A percentile compares a stretch with the other conserved stretches of the same genome.
These are phyloP conservation scores for Sphaerulina musiva DNA, from an alignment of 2,329 filamentous ascomycete species.

Conservation along the genomic window DNA sequence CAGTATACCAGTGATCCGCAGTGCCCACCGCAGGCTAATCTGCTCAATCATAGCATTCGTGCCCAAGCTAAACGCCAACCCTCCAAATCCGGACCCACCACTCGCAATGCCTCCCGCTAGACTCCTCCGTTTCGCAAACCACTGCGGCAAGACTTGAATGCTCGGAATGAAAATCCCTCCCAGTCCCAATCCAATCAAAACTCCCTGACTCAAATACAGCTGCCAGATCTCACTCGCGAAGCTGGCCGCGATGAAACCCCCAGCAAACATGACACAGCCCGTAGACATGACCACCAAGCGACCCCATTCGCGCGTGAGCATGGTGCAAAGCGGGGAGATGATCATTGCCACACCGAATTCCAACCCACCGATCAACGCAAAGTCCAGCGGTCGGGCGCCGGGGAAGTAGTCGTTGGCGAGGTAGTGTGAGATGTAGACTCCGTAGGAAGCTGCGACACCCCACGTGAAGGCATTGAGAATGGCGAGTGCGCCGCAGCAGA, in stretches of 20 bases:
- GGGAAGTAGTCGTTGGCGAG: slow-evolving; percentile 34
- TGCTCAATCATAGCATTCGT: slow-evolving; percentile 36
- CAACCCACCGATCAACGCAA: slow-evolving; percentile 39
- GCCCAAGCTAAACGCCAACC: slow-evolving; percentile 34
- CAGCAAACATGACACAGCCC: slow-evolving; percentile 33
- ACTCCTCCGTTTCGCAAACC: slow-evolving; percentile 38
- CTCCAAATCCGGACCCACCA: slow-evolving; percentile 39
- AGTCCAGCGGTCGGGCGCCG: slow-evolving; percentile 34
- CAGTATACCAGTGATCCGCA: slow-evolving; percentile 34
- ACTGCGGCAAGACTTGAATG: slow-evolving; percentile 37
- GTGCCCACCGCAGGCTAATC: slow-evolving; percentile 39
- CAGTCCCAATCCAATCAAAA: slow-evolving; percentile 38
- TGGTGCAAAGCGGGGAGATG: slow-evolving; percentile 32
- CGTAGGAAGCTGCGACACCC: slow-evolving; percentile 34
- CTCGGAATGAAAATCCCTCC: slow-evolving; percentile 39
- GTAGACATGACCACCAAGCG: slow-evolving; percentile 29
- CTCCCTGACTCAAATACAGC: slow-evolving; percentile 38
- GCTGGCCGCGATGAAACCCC: slow-evolving; percentile 35
- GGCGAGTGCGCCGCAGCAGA: slow-evolving; percentile 27
- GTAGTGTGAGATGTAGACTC: slow-evolving; percentile 43
- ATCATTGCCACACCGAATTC: slow-evolving; percentile 36
- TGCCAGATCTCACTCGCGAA: slow-evolving; percentile 38
- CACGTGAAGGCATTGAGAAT: slow-evolving; percentile 32
- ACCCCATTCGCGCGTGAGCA: slow-evolving; percentile 27
- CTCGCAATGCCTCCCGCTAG: slow-evolving; percentile 39